These are phyloP conservation scores for Bidens hawaiensis DNA, from an alignment of 140 eudicot species.

Conservation along the genomic window DNA sequence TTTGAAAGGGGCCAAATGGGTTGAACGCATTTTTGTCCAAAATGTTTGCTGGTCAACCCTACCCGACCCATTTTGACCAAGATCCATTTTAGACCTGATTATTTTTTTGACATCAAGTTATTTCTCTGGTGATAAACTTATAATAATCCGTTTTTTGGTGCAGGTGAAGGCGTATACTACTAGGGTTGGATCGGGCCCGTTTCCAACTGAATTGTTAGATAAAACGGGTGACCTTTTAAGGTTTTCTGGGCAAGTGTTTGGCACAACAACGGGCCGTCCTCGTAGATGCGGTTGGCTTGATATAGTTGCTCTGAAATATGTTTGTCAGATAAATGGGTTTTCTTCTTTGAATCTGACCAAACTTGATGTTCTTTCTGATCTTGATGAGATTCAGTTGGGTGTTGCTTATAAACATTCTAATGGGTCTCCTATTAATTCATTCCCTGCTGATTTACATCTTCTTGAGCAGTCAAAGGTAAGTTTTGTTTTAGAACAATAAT, in stretches of 20 bases:
- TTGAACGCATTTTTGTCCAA: not conserved
- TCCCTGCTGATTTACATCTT: slow-evolving; percentile 31
- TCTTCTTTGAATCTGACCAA: not conserved
- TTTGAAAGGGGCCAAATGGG: not conserved
- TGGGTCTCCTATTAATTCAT: slow-evolving; percentile 46
- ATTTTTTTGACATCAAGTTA: not conserved
- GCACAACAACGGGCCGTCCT: too few species aligned
- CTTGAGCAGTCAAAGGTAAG: slow-evolving; percentile 72
- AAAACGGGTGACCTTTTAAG: slow-evolving; percentile 35
- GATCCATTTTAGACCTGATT: not conserved
- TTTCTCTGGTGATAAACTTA: not conserved
- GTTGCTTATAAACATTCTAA: slow-evolving; percentile 10
- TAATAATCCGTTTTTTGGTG: slow-evolving; percentile 19
- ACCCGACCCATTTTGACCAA: not conserved
- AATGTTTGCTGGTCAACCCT: not conserved
- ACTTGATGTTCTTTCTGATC: not conserved
- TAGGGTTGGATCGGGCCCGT: slow-evolving; percentile 96
- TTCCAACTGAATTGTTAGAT: slow-evolving; percentile 93
- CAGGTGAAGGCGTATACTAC: slow-evolving; percentile 98
- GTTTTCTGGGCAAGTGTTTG: too few species aligned
- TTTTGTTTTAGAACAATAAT: too few species aligned
- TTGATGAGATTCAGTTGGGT: not conserved
- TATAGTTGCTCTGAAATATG: too few species aligned
- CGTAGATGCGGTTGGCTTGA: too few species aligned
- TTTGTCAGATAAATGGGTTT: not conserved